A percentile compares a stretch with the other conserved stretches of the same genome.
Conservation (phyloP, 805 yeast species). For the Metschnikowia cubensis region DNA sequence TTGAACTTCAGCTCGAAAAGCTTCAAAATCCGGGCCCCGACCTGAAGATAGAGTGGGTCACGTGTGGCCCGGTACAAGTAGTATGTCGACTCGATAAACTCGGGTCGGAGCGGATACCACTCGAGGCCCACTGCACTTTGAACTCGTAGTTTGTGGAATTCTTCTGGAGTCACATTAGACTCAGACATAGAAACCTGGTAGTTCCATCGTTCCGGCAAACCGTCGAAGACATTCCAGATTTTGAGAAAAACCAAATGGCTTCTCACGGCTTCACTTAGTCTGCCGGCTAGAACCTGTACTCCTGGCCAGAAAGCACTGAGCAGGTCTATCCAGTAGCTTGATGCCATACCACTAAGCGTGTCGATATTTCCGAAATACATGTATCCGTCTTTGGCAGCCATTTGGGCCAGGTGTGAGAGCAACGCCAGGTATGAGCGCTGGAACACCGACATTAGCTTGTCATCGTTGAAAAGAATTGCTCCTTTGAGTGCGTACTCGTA, state of each 20-base stretch:
- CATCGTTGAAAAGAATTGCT: constrained; percentile 63
- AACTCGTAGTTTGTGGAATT: background rate
- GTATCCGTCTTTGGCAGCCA: constrained; percentile 6
- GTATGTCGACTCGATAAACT: constrained; percentile 85
- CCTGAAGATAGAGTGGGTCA: constrained; percentile 77
- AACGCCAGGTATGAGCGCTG: constrained; percentile 55
- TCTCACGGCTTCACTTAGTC: constrained; percentile 57
- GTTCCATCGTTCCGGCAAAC: constrained; percentile 85
- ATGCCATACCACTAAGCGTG: constrained; percentile 44
- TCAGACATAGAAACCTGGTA: constrained; percentile 20
- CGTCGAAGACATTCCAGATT: constrained; percentile 75
- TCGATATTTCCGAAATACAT: constrained; percentile 58
- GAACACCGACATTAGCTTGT: constrained; percentile 55
- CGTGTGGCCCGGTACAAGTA: constrained; percentile 76
- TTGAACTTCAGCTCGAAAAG: constrained; percentile 51
- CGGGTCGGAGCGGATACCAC: constrained; percentile 94
- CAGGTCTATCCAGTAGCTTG: constrained; percentile 76
- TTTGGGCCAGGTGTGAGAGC: constrained; percentile 35
- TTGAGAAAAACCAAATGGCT: constrained; percentile 64
- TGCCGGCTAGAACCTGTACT: constrained; percentile 73
- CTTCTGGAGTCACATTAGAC: background rate
- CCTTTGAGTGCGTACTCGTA: constrained; percentile 85
- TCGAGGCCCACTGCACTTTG: constrained; percentile 52
- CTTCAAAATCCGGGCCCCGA: constrained; percentile 63
- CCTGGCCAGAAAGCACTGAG: constrained; percentile 89